These are phyloP conservation scores for Aspergillus sp. DNA, from an alignment of 2,329 filamentous ascomycete species.

Conservation along the genomic window DNA sequence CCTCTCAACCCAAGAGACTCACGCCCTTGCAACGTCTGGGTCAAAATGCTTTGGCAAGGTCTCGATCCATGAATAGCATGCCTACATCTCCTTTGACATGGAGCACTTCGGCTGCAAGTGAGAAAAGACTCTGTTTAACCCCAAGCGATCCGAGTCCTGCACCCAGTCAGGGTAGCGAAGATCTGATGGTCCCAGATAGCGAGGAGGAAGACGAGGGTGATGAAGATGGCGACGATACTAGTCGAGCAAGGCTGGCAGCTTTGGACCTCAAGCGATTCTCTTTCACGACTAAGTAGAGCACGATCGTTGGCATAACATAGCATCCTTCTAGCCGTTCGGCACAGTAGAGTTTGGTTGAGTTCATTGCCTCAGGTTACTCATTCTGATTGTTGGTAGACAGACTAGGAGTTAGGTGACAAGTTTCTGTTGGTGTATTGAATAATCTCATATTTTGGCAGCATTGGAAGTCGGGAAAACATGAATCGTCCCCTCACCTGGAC, in stretches of 20 bases:
- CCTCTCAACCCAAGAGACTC: conserved; percentile 23
- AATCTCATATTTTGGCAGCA: too few species aligned
- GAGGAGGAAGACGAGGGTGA: conserved; percentile 47
- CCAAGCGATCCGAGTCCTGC: neutral
- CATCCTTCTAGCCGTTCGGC: conserved; percentile 3
- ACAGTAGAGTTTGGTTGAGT: conserved; percentile 15
- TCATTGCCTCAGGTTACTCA: neutral
- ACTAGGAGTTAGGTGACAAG: too few species aligned
- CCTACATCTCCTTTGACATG: conserved; percentile 11
- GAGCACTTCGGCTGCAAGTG: neutral
- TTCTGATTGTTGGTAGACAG: neutral
- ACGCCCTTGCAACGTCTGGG: conserved; percentile 49
- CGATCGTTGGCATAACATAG: neutral
- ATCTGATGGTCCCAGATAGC: conserved; percentile 56
- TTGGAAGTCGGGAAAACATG: too few species aligned
- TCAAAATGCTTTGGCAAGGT: conserved; percentile 44
- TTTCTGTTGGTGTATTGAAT: too few species aligned
- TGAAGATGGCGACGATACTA: conserved; percentile 7
- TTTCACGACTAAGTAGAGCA: conserved; percentile 28
- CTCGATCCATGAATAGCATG: conserved; percentile 40
- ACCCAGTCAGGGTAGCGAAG: conserved; percentile 53
- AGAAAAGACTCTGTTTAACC: neutral
- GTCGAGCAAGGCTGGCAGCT: conserved; percentile 18
- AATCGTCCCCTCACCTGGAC: too few species aligned
- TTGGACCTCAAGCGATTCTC: conserved; percentile 45